Evolutionary conservation across 2,329 filamentous ascomycete species (phyloP), one percentile per base, ranked within the genome.

Genomic region (Exophiala calicioides): DNA sequence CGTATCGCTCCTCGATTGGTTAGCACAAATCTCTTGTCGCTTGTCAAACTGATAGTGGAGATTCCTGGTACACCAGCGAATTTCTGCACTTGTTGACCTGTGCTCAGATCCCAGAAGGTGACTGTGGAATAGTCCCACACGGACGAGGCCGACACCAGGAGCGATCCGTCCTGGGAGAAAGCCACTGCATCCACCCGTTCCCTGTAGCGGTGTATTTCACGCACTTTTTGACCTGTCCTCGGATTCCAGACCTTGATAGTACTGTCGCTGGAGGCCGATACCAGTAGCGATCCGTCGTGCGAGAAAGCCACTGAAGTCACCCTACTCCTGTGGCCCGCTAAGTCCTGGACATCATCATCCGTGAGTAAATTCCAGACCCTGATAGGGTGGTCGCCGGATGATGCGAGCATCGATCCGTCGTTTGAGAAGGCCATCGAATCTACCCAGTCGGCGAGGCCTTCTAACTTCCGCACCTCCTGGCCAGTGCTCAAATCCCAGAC

Each of bases 121-220:
- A 47, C 32, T 1, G 56, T 62, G 0, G 37, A 34, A 32, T 63
- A 58, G 16, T 43, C n/a, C 3, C n/a, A n/a, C n/a, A n/a, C n/a
- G n/a, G n/a, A n/a, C n/a, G 62, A 63, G 31, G 38, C 56, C 5
- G 61, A 62, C 1, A 53, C 58, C 9, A 64, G 37, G 19, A 52
- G 26, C 15, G 47, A 49, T 16, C 58, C 50, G 36, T 62, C 57
- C 2, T 45, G 52, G 5, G 60, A 63, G 44, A 65, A 65, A 3
- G 54, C 57, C n/a, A 63, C 44, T 19, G 49, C 38, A 7, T 9
- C 34, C 31, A 64, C 50, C 6, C n/a, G 42, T 10, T 24, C 37
- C 3, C 45, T 55, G 39, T 64, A 53, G n/a, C 57, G 53, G 21
- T 52, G 36, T 18, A 60, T 50, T 12, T 37, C 59, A 16, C 47